Base-by-base conservation (phyloP, 768 basidiomycete species). In the Lactarius hatsudake region DNA sequence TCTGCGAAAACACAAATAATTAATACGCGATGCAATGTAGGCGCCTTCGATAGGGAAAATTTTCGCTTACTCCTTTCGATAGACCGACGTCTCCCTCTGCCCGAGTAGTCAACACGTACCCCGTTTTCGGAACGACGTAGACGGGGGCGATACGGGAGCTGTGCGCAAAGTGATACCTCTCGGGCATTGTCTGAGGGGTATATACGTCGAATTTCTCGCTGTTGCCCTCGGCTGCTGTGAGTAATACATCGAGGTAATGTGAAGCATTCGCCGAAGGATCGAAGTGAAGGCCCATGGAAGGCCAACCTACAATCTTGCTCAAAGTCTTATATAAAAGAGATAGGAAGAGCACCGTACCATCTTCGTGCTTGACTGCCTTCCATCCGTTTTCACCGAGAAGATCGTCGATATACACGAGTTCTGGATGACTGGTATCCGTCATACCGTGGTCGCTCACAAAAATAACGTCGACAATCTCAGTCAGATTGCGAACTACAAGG, bases 401-500 rank as follows among this genome's bases (percentile, higher is more conserved):
- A 71, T 93, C 89, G 74, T 97, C 93, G 62, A 97, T 81, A 76
- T 89, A 92, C 40, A 96, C 78, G 58, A 84, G 81, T 59, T 89
- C 85, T 0, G 87, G 87, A 69, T 90, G 83, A 67, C 86, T 87
- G n/a, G 93, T 96, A 74, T 93, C 91, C 1, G 87, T 89, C 91
- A 94, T 95, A n/a, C 93, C 93, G 72, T 94, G 90, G 74, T 93
- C 92, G 68, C 89, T 90, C 69, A 97, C 94, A 71, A 96, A 94
- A 28, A 96, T 83, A 38, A 96, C 81, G 74, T 97, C 93, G 15
- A 94, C 88, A 23, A 96, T 90, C 56, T 90, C 84, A 1, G 86
- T 87, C 30, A 96, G 81, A 73, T 95, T 93, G 7, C 95, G 86
- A 5, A 80, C 80, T 57, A 80, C 80, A 42, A 97, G 78, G 0